Base-by-base conservation (phyloP, 2,329 filamentous ascomycete species). In the Cytospora paraplurivora region DNA sequence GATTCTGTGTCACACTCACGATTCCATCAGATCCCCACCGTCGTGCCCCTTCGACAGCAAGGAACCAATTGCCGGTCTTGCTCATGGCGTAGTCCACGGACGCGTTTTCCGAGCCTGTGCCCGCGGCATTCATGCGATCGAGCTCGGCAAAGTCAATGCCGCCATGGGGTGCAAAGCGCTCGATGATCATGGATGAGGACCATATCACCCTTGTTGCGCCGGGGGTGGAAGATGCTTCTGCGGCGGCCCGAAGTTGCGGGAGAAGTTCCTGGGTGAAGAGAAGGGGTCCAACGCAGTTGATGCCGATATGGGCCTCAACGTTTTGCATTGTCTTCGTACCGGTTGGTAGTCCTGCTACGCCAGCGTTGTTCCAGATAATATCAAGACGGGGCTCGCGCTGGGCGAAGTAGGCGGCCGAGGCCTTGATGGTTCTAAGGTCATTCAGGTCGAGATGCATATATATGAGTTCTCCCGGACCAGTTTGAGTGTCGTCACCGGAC, bases 331-430 rank as follows among this genome's bases (percentile, higher is more conserved):
- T 74, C 12, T 64, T 66, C 1, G 67, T 65, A 2, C 69, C 69
- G 2, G 55, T 19, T 4, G 69, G 66, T 0, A 71, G 27, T 1
- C 57, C 62, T 7, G 72, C 73, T 11, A 69, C 67, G 0, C 72
- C 73, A 1, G 77, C 76, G 10, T 79, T 77, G 67, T 79, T 78
- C 71, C 72, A 77, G 0, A 82, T 71, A 7, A 82, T 74, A 56
- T 82, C 74, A 1, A 82, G 74, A 2, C 72, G 69, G 8, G 70
- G 67, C 64, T 82, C 79, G 10, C 73, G 71, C 1, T 66, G 59
- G 0, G 73, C 62, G 57, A 82, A 81, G 3, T 63, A 66, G 10
- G 74, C 68, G 0, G 74, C 79, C 1, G 76, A 72, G 0, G 73
- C 59, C 60, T 75, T 77, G 67, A 81, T 77, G 2, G 72, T 76